Conservation (phyloP, 345 rosid species). For the Bruguiera parviflora region DNA sequence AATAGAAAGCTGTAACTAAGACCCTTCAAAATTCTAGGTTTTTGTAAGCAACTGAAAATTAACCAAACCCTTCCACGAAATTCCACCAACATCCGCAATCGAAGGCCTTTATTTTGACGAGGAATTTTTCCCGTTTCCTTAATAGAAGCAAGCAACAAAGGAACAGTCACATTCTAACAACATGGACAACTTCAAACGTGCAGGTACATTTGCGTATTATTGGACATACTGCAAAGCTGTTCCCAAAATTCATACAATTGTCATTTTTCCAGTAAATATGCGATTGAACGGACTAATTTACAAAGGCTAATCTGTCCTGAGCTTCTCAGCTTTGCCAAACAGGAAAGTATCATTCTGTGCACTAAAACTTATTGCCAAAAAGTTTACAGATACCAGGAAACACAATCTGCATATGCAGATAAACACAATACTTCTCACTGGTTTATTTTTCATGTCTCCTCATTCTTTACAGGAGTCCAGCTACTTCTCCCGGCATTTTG, state of each 20-base stretch:
- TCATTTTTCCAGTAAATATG: not conserved
- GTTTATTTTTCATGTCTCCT: slow-evolving; percentile 41
- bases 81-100: too few species aligned
- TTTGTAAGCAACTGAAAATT: too few species aligned
- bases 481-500: slow-evolving; percentile 29
- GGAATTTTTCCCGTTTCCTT: too few species aligned
- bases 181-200: too few species aligned
- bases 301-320: not conserved
- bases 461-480: slow-evolving; percentile 65
- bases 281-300: not conserved
- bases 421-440: not conserved
- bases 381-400: not conserved
- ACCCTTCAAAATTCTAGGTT: too few species aligned
- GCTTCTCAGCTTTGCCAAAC: not conserved
- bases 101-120: too few species aligned
- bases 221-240: not conserved
- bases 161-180: too few species aligned
- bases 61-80: too few species aligned
- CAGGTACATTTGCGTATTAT: too few species aligned
- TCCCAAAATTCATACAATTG: too few species aligned
- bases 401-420: not conserved
- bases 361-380: not conserved
- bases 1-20: too few species aligned
- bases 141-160: too few species aligned
- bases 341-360: not conserved